Base-by-base conservation (phyloP, 106 monocot genomes). In the Phalaenopsis aphrodite region DNA sequence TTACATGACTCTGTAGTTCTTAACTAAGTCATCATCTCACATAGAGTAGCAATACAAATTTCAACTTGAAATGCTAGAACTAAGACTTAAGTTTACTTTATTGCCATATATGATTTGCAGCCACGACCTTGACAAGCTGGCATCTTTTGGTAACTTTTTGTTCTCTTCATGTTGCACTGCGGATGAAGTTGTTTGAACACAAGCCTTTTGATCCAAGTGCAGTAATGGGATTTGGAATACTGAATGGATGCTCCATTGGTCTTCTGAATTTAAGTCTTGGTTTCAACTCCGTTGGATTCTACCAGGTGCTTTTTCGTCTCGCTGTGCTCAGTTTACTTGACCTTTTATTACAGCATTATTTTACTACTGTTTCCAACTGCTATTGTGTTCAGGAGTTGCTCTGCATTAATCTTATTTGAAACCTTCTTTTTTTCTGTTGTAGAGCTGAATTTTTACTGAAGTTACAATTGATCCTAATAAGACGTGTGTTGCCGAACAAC, bases 61-160 rank as follows among this genome's bases (percentile, higher is more conserved):
- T 74, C 43, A 36, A 74, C 5, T 43, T 19, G 8, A 74, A 43
- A 19, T 45, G 74, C 74, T 42, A 0, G 5, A 45, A 74, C 15
- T 45, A 45, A 8, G 1, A 74, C 11, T 3, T 69, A 37, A 68
- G 11, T 48, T 10, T 48, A 41, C 41, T 38, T 19, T 19, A 42
- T 45, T 74, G n/a, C 19, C 74, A 49, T 52, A 23, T 24, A 12
- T 76, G 19, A 61, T 77, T 69, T 87, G 90, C 87, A 90, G 90
- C 90, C 16, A 90, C 90, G 5, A 90, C 90, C 41, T 85, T 91
- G 84, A 91, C 91, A 79, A 91, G 91, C 83, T 91, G 91, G 91
- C 91, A 91, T 85, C 91, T 91, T 82, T 88, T 88, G 15, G 91
- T 91, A 45, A 91, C 90, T 42, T 90, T 90, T 83, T 90, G 90